These are phyloP conservation scores for Colletotrichum acutatum DNA, from an alignment of 2,329 filamentous ascomycete species.

Conservation along the genomic window DNA sequence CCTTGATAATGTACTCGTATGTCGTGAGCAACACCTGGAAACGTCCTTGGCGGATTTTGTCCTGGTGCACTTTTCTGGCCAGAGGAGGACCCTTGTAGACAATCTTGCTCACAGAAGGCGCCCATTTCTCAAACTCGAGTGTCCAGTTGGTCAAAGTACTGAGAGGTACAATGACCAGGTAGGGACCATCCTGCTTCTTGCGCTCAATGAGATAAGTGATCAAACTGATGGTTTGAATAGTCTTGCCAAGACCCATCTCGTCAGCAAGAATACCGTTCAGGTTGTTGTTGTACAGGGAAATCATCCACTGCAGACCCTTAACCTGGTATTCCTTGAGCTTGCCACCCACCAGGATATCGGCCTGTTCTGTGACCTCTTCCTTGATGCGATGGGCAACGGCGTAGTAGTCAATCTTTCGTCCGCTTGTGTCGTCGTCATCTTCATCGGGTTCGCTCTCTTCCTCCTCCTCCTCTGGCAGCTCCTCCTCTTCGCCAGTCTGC, in stretches of 20 bases:
- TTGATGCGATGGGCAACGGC: conserved; percentile 96
- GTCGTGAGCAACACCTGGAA: conserved; percentile 98
- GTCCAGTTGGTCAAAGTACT: conserved; percentile 99
- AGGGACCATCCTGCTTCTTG: conserved; percentile 92
- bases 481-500: conserved; percentile 75
- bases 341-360: conserved; percentile 88
- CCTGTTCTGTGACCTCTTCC: conserved; percentile 88
- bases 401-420: conserved; percentile 96
- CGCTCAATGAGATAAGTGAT: conserved; percentile 97
- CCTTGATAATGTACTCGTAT: conserved; percentile 99
- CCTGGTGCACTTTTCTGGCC: conserved; percentile 87
- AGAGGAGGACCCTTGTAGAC: conserved; percentile 98
- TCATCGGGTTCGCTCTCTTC: conserved; percentile 75
- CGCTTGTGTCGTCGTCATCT: conserved; percentile 74
- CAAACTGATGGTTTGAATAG: conserved; percentile 97
- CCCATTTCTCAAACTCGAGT: conserved; percentile 98
- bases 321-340: conserved; percentile 96
- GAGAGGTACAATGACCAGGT: conserved; percentile 94
- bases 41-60: conserved; percentile 91
- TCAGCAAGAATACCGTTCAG: conserved; percentile 98
- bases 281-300: conserved; percentile 99
- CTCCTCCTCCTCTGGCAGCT: conserved; percentile 66
- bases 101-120: conserved; percentile 84
- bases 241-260: conserved; percentile 99
- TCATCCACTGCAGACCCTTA: conserved; percentile 99